Evolutionary conservation across 2,329 filamentous ascomycete genomes (phyloP).

Genomic region (Volutella citrinella): DNA sequence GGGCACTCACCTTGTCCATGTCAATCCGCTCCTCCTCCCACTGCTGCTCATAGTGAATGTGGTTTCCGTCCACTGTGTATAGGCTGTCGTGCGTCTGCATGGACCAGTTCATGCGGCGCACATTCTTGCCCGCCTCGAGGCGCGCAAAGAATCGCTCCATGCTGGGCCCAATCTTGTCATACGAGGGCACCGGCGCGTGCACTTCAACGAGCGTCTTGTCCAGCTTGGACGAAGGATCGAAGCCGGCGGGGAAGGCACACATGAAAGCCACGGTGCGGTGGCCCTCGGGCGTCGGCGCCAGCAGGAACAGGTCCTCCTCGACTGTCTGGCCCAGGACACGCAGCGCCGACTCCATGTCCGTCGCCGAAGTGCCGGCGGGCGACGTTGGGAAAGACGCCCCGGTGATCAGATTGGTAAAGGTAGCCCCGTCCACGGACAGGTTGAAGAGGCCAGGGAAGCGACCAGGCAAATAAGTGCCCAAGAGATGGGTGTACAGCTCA

Average conservation of each 20-base stretch:
- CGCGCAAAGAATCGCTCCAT: slow-evolving; percentile 53
- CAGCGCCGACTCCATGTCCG: slow-evolving; percentile 34
- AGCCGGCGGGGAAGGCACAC: slow-evolving; percentile 52
- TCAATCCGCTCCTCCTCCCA: slow-evolving; percentile 36
- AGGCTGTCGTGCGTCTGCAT: slow-evolving; percentile 42
- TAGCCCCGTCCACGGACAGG: slow-evolving; percentile 28
- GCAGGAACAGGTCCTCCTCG: slow-evolving; percentile 54
- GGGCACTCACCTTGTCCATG: slow-evolving; percentile 31
- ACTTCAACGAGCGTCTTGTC: slow-evolving; percentile 47
- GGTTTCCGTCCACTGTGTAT: slow-evolving; percentile 37
- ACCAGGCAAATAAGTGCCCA: slow-evolving; percentile 44
- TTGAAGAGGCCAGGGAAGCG: slow-evolving; percentile 49
- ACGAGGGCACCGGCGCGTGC: slow-evolving; percentile 51
- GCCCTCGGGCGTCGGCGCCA: slow-evolving; percentile 38
- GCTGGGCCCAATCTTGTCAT: slow-evolving; percentile 51
- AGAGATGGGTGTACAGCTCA: slow-evolving; percentile 48
- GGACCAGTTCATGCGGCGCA: slow-evolving; percentile 44
- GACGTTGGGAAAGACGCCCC: slow-evolving; percentile 21
- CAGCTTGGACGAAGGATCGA: slow-evolving; percentile 49
- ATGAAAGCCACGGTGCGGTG: slow-evolving; percentile 47
- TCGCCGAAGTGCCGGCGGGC: slow-evolving; percentile 23
- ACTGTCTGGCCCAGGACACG: slow-evolving; percentile 46
- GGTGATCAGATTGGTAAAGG: slow-evolving; percentile 41
- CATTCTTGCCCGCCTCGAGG: slow-evolving; percentile 43
- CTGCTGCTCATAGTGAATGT: slow-evolving; percentile 31